Evolutionary conservation across 106 monocot species (phyloP).

Genomic region (Triglochin maritima): DNA sequence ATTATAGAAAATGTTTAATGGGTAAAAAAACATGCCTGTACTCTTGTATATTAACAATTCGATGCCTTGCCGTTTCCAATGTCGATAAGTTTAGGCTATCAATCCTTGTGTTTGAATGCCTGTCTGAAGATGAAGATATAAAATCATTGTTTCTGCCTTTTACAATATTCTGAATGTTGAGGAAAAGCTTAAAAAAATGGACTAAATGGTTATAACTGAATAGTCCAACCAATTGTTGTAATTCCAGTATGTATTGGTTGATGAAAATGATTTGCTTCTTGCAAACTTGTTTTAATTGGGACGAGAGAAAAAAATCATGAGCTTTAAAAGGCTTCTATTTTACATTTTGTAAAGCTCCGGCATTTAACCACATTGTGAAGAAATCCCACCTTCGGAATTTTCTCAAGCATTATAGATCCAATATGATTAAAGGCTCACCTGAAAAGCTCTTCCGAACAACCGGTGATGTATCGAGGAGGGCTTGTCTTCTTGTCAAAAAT

Average conservation of each 20-base stretch:
- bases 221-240: not conserved
- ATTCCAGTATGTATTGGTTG: not conserved
- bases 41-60: slow-evolving; percentile 28
- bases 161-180: not conserved
- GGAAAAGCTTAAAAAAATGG: too few species aligned
- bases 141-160: not conserved
- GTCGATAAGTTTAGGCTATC: slow-evolving; percentile 47
- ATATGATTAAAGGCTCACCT: slow-evolving; percentile 21
- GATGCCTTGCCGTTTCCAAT: slow-evolving; percentile 13
- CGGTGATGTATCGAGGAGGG: slow-evolving; percentile 40
- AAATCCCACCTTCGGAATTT: not conserved
- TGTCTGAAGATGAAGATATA: slow-evolving; percentile 35
- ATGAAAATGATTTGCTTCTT: too few species aligned
- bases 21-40: slow-evolving; percentile 25
- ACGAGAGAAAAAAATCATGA: not conserved
- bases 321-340: not conserved
- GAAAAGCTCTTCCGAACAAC: slow-evolving; percentile 52
- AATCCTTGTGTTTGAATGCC: slow-evolving; percentile 36
- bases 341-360: not conserved
- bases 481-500: slow-evolving; percentile 18
- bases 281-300: not conserved
- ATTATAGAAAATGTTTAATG: not conserved
- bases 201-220: not conserved
- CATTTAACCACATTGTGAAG: not conserved
- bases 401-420: not conserved